phyloP scores from a whole-genome alignment of 345 rosid genomes.

The Eucalyptus lansdowneana region DNA sequence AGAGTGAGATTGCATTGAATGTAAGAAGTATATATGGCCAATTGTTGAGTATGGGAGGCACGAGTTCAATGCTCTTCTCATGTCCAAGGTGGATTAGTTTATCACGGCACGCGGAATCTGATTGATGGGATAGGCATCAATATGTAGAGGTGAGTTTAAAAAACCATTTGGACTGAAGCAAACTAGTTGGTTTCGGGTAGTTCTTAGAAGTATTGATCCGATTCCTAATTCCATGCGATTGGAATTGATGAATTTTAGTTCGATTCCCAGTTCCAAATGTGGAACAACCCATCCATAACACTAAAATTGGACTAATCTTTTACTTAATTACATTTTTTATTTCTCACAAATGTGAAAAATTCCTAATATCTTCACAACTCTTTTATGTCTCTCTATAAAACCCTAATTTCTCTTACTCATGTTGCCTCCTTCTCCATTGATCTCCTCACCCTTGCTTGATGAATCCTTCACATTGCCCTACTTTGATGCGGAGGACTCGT shows the following conservation, averaged over 20 bases:
- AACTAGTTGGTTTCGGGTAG: rapidly evolving
- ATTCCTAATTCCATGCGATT: no score
- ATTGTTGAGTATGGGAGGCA: neutral
- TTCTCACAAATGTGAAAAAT: no score
- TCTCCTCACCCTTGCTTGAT: neutral
- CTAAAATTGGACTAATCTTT: neutral
- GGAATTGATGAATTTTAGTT: no score
- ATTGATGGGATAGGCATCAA: neutral
- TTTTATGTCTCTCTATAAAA: no score
- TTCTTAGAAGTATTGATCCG: rapidly evolving
- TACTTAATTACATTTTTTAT: no score
- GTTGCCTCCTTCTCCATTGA: neutral
- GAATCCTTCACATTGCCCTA: neutral
- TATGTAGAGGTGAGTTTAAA: neutral
- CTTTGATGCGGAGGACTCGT: rapidly evolving
- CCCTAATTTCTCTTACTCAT: neutral
- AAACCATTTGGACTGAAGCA: rapidly evolving
- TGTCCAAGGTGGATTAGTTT: neutral
- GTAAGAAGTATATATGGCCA: neutral
- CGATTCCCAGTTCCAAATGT: rapidly evolving
- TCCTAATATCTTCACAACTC: neutral
- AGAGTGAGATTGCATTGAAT: neutral
- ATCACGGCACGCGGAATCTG: neutral
- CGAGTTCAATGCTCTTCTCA: neutral
- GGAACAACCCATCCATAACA: neutral